Percentiles rank a stretch among this genome's conserved stretches.
These are phyloP conservation scores for Pachysandra terminalis DNA, from an alignment of 164 flowering plant genomes.

Conservation along the genomic window DNA sequence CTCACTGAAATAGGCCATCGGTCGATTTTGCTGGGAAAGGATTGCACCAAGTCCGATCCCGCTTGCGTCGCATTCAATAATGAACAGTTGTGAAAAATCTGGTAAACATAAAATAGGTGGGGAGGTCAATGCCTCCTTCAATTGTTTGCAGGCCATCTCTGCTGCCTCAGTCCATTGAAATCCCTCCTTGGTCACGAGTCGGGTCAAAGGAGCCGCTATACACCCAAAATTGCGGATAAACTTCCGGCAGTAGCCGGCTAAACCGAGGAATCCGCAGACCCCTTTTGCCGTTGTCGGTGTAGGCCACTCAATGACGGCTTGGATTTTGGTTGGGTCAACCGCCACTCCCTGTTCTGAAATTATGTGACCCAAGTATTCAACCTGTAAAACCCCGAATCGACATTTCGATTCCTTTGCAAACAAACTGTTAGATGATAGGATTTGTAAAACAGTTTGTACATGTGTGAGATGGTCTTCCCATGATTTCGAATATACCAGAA, in stretches of 20 bases:
- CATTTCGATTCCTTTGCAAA: constrained; percentile 4
- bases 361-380: neutral
- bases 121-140: neutral
- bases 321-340: constrained; percentile 8
- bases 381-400: neutral
- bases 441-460: neutral
- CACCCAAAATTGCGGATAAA: neutral
- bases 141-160: constrained; percentile 1
- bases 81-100: neutral
- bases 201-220: constrained; percentile 10
- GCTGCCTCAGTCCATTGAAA: constrained; percentile 14
- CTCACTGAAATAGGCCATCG: constrained; percentile 12
- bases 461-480: constrained; percentile 9
- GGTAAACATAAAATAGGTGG: constrained; percentile 2
- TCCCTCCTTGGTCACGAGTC: constrained; percentile 2
- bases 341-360: constrained; percentile 6
- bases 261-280: too few relatives aligned
- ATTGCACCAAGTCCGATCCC: constrained; percentile 10
- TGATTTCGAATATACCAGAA: constrained; percentile 3
- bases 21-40: constrained; percentile 1
- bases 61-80: constrained; percentile 9
- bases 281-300: constrained; percentile 3
- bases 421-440: neutral
- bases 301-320: constrained; percentile 13
- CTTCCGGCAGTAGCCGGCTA: neutral